phyloP scores from a whole-genome alignment of 139 green algal species.

The Tetraselmis striata region DNA sequence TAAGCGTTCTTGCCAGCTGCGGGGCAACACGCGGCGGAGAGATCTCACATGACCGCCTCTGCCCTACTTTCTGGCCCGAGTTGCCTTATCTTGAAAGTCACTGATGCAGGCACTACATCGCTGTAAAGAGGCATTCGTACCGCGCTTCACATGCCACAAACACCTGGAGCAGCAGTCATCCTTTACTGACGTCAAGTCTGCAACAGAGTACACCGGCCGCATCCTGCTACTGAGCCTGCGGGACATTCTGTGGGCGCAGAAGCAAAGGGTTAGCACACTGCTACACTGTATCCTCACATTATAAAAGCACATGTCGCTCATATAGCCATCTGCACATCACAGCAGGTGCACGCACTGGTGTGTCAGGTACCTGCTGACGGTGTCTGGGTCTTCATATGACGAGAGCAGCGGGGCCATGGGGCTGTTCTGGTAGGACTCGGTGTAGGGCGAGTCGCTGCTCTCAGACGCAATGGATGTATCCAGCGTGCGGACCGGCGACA shows the following conservation, averaged over 20 bases:
- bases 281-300: no score
- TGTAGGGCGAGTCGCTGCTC: neutral
- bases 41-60: no score
- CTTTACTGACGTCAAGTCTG: neutral
- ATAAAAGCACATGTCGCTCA: no score
- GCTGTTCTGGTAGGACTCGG: neutral
- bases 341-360: neutral
- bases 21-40: no score
- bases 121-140: no score
- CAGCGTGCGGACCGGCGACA: neutral
- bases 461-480: neutral
- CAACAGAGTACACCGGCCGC: neutral
- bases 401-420: neutral
- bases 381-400: neutral
- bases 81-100: no score
- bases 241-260: neutral
- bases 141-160: neutral
- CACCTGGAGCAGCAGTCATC: neutral
- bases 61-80: no score
- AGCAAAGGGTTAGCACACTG: no score
- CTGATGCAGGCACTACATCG: no score
- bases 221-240: neutral
- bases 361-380: neutral
- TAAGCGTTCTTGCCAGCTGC: neutral
- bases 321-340: no score